These are phyloP conservation scores for Mycena latifolia DNA, from an alignment of 768 basidiomycete genomes.

Conservation along the genomic window DNA sequence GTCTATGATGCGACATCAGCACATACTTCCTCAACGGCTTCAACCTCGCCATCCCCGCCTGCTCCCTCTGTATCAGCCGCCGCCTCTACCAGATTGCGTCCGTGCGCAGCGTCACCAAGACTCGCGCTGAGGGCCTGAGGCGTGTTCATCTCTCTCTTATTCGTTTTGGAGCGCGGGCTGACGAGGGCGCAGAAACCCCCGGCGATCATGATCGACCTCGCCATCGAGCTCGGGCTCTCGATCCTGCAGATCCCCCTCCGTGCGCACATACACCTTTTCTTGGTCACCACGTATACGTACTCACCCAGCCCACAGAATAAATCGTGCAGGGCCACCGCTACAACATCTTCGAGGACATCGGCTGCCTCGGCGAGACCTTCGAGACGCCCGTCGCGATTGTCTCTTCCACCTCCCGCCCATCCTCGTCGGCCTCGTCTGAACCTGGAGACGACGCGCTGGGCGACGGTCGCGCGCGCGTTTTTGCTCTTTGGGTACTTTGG, in stretches of 20 bases:
- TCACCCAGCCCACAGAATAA: conserved; percentile 48
- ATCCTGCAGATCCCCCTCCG: conserved; percentile 59
- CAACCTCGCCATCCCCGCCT: conserved; percentile 62
- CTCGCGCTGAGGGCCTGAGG: conserved; percentile 58
- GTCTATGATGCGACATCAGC: no score
- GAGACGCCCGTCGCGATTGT: no score
- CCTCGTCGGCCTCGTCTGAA: no score
- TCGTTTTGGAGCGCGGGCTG: no score
- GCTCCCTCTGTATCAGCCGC: conserved; percentile 71
- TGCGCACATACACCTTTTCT: conserved; percentile 43
- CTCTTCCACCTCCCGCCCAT: no score
- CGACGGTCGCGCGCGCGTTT: conserved; percentile 59
- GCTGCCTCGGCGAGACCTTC: no score
- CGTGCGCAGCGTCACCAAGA: conserved; percentile 63
- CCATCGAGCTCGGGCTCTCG: conserved; percentile 68
- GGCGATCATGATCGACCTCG: conserved; percentile 61
- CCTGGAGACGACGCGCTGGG: conserved; percentile 64
- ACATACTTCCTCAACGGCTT: conserved; percentile 60
- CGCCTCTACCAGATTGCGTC: conserved; percentile 72
- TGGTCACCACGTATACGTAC: background rate
- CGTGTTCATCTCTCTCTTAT: no score
- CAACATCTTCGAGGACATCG: conserved; percentile 69
- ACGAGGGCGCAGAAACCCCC: no score
- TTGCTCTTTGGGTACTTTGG: conserved; percentile 79
- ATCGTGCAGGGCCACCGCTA: conserved; percentile 70